Percentiles rank a stretch among this genome's conserved stretches.
phyloP scores from a whole-genome alignment of 441 rosid species.

The Corymbia calophylla region DNA sequence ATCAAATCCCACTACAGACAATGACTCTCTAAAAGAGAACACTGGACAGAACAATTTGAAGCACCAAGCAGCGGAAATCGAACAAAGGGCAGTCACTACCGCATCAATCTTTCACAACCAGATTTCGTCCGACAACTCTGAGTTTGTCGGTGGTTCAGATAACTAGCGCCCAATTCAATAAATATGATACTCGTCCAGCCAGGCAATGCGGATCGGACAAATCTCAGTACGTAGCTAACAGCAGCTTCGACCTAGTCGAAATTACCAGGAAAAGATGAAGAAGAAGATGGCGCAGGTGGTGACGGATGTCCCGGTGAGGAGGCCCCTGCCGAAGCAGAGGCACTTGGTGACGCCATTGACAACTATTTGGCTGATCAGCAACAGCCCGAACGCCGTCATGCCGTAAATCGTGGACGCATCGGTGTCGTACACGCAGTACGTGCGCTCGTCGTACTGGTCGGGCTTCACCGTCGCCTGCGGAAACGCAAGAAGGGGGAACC shows the following conservation, averaged over 20 bases:
- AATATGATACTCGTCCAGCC: background rate
- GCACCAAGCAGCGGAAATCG: background rate
- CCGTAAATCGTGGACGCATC: constrained; percentile 88
- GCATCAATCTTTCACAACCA: background rate
- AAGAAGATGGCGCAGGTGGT: constrained; percentile 55
- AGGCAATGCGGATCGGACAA: background rate
- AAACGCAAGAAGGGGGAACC: background rate
- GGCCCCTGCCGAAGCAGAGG: constrained; percentile 84
- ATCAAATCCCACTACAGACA: background rate
- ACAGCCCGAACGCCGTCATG: constrained; percentile 62
- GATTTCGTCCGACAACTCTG: background rate
- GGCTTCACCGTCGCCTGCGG: constrained; percentile 53
- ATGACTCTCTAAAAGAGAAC: background rate
- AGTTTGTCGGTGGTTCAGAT: background rate
- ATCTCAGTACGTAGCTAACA: background rate
- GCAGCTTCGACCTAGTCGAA: background rate
- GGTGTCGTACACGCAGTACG: constrained; percentile 61
- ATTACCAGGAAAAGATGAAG: constrained; percentile 87
- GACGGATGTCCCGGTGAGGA: constrained; percentile 43
- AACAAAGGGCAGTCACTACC: background rate
- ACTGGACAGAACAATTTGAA: background rate
- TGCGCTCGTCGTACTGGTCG: constrained; percentile 73
- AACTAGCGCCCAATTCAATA: background rate
- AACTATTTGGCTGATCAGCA: constrained; percentile 61
- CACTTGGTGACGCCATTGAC: constrained; percentile 76